These are phyloP conservation scores for Leccinum sublutescens DNA, from an alignment of 768 basidiomycete species.

Conservation along the genomic window DNA sequence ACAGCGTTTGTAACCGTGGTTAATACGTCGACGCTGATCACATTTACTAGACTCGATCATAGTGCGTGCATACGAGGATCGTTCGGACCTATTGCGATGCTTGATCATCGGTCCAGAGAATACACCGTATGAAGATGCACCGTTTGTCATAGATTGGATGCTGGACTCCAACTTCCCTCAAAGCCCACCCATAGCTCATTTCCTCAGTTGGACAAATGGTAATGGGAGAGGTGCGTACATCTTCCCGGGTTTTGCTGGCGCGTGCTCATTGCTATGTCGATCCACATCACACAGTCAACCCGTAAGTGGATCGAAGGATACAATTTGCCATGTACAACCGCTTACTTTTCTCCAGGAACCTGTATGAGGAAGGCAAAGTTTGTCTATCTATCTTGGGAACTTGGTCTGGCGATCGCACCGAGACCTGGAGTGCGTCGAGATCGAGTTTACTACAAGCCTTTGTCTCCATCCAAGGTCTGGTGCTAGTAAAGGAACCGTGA, in stretches of 20 bases:
- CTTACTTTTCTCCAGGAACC: constrained; percentile 50
- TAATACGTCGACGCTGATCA: constrained; percentile 6
- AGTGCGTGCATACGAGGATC: constrained; percentile 88
- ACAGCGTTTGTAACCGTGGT: constrained; percentile 15
- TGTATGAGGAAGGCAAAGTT: constrained; percentile 95
- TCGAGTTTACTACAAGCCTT: constrained; percentile 90
- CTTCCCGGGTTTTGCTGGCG: not conserved
- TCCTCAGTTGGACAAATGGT: constrained; percentile 92
- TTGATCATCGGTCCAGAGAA: constrained; percentile 92
- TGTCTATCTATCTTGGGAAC: constrained; percentile 90
- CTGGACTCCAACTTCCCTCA: constrained; percentile 82
- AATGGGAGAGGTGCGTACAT: constrained; percentile 61
- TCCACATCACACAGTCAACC: constrained; percentile 49
- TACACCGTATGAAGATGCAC: constrained; percentile 93
- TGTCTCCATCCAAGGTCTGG: constrained; percentile 91
- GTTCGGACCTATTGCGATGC: constrained; percentile 80
- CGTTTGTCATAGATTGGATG: constrained; percentile 94
- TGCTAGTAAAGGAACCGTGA: constrained; percentile 89
- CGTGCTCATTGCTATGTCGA: not conserved
- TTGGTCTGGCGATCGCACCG: constrained; percentile 86
- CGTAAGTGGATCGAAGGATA: constrained; percentile 46
- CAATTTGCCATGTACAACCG: not conserved
- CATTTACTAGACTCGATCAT: constrained; percentile 68
- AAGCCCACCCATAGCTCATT: constrained; percentile 83
- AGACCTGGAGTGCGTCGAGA: constrained; percentile 81